Base-by-base conservation (phyloP, 306 rosid species). In the Pyrus betulifolia region DNA sequence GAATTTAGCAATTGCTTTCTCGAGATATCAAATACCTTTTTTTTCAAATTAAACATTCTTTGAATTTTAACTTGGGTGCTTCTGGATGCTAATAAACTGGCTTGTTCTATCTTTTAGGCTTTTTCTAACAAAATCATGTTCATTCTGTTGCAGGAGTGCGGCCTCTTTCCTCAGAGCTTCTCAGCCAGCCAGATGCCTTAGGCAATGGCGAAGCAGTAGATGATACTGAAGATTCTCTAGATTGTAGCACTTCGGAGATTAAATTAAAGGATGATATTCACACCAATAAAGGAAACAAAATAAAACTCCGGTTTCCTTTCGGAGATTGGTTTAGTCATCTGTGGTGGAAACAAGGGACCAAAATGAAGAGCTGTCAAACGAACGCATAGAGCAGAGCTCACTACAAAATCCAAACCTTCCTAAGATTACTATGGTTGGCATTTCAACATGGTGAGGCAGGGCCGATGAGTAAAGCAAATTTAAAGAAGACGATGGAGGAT, bases 401-500 rank as follows among this genome's bases (percentile, higher is more conserved):
- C 83, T 80, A 70, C 85, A 68, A 49, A 87, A 68, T 73, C 90
- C 87, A 8, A 89, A 91, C 70, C 92, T 93, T 74, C 99, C 98
- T 2, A 96, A 96, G 83, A 75, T 96, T 72, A 96, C 98, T 62
- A 96, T 96, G 99, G 93, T 96, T 52, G 99, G 99, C 28, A 85
- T 96, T 76, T 92, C 97, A 65, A 88, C 97, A n/a, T 10, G 90
- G 89, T 74, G 96, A 90, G 72, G 81, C 89, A 40, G 93, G 93
- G 63, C 90, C 84, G 68, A 91, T 87, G 89, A 93, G 75, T 80
- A 92, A 85, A 85, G 86, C 93, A 40, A 88, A 78, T 84, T 85
- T 96, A 54, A 89, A 87, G 82, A 88, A 89, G 91, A 91, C 91
- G 5, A 92, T 93, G 99, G 96, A 96, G 12, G 97, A 91, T 78